Base-by-base conservation (phyloP, 148 eudicot genomes). In the Pharnaceum exiguum region DNA sequence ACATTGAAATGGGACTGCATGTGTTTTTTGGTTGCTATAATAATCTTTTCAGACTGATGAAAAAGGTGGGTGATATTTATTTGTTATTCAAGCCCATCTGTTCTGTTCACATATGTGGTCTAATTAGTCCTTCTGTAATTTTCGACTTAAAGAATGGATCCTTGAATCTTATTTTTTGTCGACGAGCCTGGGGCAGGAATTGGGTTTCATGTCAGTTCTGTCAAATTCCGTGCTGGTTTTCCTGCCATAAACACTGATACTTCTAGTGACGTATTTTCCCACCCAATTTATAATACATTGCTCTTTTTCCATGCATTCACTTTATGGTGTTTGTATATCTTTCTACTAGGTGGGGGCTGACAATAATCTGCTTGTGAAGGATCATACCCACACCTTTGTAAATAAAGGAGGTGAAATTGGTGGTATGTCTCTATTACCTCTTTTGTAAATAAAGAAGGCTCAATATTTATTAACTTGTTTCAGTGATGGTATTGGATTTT, bases 11-110 rank as follows among this genome's bases (percentile, higher is more conserved):
- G 99, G 99, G 99, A 55, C 67, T 93, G 55, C 99, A 93, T 66
- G 99, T 93, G 38, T 93, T 93, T 79, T 93, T 93, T 65, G 99
- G 99, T 51, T 93, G 99, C 86, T 93, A 93, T 57, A 88, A 77
- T 69, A 93, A 93, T 71, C 90, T 93, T 47, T 93, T 93, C 65
- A 95, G 99, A 13, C 72, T 93, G 65, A 48, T 93, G 88, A 93
- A 86, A 75, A 93, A 93, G 99, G 99, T 93, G 66, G 74, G 28
- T 30, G 31, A 49, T 57, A 49, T 46, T 50, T 28, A 68, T 51
- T 10, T 24, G 3, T 18, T 32, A 48, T 49, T 30, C 29, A 16
- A 24, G 16, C 33, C 28, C 15, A 12, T 29, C 5, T n/a, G n/a
- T n/a, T n/a, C n/a, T n/a, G n/a, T n/a, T n/a, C n/a, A n/a, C n/a